phyloP scores from a whole-genome alignment of 164 flowering plant genomes.

The Vitis riparia region DNA sequence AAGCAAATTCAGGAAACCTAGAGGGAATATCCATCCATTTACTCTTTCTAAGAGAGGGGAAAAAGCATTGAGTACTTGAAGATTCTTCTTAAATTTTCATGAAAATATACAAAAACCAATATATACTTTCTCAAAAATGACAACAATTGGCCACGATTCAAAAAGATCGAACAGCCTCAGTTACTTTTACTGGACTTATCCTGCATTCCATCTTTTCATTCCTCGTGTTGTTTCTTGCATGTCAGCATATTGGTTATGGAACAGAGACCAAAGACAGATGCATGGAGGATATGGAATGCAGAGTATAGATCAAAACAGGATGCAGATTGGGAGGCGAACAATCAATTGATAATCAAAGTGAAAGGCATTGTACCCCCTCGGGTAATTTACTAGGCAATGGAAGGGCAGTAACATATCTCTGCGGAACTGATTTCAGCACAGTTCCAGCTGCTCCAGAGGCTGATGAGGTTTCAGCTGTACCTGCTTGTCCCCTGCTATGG shows the following conservation, averaged over 20 bases:
- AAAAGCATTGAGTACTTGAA: slow-evolving; percentile 4
- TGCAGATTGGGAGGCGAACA: slow-evolving; percentile 11
- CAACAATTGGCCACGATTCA: slow-evolving; percentile 15
- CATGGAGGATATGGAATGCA: slow-evolving; percentile 7
- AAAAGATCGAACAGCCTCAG: slow-evolving; percentile 10
- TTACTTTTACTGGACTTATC: slow-evolving; percentile 4
- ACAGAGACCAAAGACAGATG: slow-evolving; percentile 5
- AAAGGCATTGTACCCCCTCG: slow-evolving; percentile 53
- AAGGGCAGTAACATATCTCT: slow-evolving; percentile 48
- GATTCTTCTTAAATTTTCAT: slow-evolving; percentile 12
- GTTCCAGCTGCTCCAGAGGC: slow-evolving; percentile 18
- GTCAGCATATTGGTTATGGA: slow-evolving; percentile 12
- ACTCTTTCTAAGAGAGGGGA: slow-evolving; percentile 6
- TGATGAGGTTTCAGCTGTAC: slow-evolving; percentile 37
- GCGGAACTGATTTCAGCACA: slow-evolving; percentile 27
- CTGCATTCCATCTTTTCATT: slow-evolving; percentile 8
- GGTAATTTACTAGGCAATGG: slow-evolving; percentile 55
- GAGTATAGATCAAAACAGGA: slow-evolving; percentile 5
- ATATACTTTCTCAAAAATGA: slow-evolving; percentile 31
- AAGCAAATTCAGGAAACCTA: neutral
- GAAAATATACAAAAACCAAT: slow-evolving; percentile 24
- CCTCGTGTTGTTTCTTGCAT: neutral
- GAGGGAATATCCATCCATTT: slow-evolving; percentile 3
- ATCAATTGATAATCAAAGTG: slow-evolving; percentile 36
- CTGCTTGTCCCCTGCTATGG: slow-evolving; percentile 50